Base-by-base conservation (phyloP, 352 stramenopile species). In the Peronospora belbahrii region DNA sequence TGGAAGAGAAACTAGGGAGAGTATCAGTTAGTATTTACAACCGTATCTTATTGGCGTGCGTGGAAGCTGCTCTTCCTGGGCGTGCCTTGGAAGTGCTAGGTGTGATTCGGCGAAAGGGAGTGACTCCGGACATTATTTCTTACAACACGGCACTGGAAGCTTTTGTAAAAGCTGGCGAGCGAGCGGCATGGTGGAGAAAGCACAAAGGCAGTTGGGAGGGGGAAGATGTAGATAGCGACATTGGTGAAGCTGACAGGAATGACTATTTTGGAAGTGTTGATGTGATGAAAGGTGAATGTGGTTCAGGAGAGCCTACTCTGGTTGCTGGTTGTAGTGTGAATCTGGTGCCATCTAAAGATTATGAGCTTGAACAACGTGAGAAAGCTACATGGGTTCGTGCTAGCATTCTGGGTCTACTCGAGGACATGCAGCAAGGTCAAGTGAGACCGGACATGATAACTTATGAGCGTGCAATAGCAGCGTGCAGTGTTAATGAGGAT, bases 111-210 rank as follows among this genome's bases (percentile, higher is more conserved):
- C 17, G 68, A 27, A 33, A 47, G 17, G 52, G 50, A 6, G 23
- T 75, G 14, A 18, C 33, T 13, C 67, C 62, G 4, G 59, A 85
- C 36, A n/a, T 67, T 0, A 47, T 68, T 47, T 77, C 70, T 11
- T 90, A 74, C 48, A 82, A 88, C 33, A 75, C 60, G 13, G 53
- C 74, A 4, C 27, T 90, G 2, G 70, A 70, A 50, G 63, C 73
- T 31, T 73, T 86, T 30, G 54, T 71, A 15, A 60, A 46, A 57
- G 45, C 57, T 23, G 41, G 36, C 24, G 35, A 48, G 18, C 48
- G 47, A 23, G 50, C 48, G 31, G 25, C 51, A 38, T 48, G 57
- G 55, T 48, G 58, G 35, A 48, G 49, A 48, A 45, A 62, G 17
- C 61, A 66, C 1, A 41, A 40, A 30, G 32, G 23, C 1, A 38